These are phyloP conservation scores for Taxillus chinensis DNA, from an alignment of 164 flowering plant genomes.

Conservation along the genomic window DNA sequence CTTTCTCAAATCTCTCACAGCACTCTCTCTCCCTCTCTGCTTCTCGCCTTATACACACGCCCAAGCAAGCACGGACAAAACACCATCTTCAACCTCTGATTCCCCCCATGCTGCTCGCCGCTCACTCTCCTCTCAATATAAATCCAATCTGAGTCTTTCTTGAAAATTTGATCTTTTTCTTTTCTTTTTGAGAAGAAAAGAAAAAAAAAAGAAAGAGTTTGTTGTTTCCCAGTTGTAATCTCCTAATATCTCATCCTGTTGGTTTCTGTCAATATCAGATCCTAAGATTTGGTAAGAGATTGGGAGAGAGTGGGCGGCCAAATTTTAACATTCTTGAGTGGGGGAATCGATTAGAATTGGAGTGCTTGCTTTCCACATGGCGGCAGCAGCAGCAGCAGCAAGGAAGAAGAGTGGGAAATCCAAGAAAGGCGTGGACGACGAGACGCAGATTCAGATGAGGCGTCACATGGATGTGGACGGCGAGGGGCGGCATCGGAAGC, in stretches of 20 bases:
- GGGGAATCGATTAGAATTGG: too few species aligned
- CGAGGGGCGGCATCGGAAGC: conserved; percentile 36
- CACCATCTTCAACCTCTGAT: not conserved
- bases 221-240: too few species aligned
- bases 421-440: conserved; percentile 16
- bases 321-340: too few species aligned
- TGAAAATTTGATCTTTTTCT: not conserved
- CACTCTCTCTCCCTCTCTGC: conserved; percentile 12
- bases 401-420: conserved; percentile 25
- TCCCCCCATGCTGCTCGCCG: not conserved
- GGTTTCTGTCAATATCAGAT: too few species aligned
- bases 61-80: too few species aligned
- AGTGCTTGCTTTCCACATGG: too few species aligned
- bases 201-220: too few species aligned
- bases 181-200: not conserved
- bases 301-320: too few species aligned
- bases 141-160: conserved; percentile 14
- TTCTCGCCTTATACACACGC: not conserved
- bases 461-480: conserved; percentile 7
- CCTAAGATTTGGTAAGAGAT: too few species aligned
- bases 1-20: not conserved
- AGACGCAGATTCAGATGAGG: conserved; percentile 11
- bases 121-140: conserved; percentile 4
- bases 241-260: too few species aligned
- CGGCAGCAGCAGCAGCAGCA: conserved; percentile 17